Evolutionary conservation across 1,284 basidiomycete species (phyloP).

Genomic region (Pseudozyma sp.): DNA sequence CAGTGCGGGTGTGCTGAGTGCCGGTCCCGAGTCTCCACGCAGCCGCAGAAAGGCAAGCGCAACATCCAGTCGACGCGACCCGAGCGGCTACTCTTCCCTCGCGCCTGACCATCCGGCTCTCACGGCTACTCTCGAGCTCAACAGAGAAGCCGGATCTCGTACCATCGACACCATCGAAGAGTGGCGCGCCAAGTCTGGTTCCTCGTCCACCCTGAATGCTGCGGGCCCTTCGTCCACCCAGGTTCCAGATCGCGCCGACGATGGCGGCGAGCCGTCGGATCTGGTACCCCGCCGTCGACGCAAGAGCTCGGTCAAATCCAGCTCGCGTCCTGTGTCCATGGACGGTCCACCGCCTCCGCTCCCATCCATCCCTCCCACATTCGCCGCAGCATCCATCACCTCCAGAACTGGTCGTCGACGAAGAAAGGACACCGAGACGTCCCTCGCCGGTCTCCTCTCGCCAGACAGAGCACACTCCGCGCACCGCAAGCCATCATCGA

Average conservation of each 20-base stretch:
- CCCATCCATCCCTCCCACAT: conserved; percentile 14
- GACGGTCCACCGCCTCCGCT: conserved; percentile 28
- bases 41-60: conserved; percentile 36
- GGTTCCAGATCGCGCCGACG: not conserved
- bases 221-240: not conserved
- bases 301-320: conserved; percentile 27
- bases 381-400: conserved; percentile 23
- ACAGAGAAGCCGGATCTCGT: conserved; percentile 34
- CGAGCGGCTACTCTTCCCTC: conserved; percentile 23
- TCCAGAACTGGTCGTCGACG: conserved; percentile 28
- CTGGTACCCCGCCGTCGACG: conserved; percentile 22
- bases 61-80: conserved; percentile 15
- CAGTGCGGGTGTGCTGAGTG: conserved; percentile 48
- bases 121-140: conserved; percentile 38
- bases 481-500: conserved; percentile 3
- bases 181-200: conserved; percentile 37
- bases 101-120: conserved; percentile 36
- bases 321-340: conserved; percentile 31
- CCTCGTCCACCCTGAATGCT: not conserved
- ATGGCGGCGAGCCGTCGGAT: conserved; percentile 7
- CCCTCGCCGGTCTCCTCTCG: conserved; percentile 23
- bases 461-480: conserved; percentile 10
- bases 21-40: conserved; percentile 38
- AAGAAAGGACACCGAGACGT: conserved; percentile 18
- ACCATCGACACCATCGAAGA: conserved; percentile 49